Evolutionary conservation across 148 eudicot genomes (phyloP), one percentile per base, ranked within the genome.

Genomic region (Rhododendron ovatum): DNA sequence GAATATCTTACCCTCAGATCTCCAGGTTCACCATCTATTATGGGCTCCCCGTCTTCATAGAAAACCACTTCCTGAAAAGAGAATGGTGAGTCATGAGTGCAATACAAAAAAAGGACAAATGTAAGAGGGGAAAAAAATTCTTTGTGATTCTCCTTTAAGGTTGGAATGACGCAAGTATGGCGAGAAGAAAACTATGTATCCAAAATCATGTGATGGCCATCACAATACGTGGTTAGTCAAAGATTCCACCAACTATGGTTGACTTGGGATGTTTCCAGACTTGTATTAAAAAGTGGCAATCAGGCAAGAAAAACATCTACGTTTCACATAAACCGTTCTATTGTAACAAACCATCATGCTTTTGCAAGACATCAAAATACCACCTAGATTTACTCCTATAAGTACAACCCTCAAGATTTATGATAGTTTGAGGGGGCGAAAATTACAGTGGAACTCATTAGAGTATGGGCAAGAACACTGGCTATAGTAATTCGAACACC

Each of bases 21-120:
- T 85, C 99, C 99, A 84, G 98, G 85, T 92, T 97, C 98, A 77
- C 99, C 99, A 86, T 95, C 99, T 83, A 95, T 90, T 85, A 89
- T 93, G 75, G 99, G 99, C 87, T 95, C 99, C 83, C 99, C 99
- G 18, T 97, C 99, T 88, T 97, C 98, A 87, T 90, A 94, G 86
- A 97, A 95, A 55, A 91, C 86, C 86, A 97, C 96, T 88, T 95
- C 98, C 99, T 97, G 91, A 63, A 81, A 83, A 78, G 12, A 47
- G 80, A 33, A 47, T 80, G 3, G 81, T 47, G 50, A 47, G 50
- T 47, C 45, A 41, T 51, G 3, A 89, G 82, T 69, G 22, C 26
- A 1, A 47, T 57, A 28, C 24, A 28, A 10, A 59, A 80, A 80
- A 67, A 47, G n/a, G 45, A 82, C 35, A 51, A 35, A 7, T 2